phyloP scores from a whole-genome alignment of 345 rosid genomes.

The Pistacia vera region DNA sequence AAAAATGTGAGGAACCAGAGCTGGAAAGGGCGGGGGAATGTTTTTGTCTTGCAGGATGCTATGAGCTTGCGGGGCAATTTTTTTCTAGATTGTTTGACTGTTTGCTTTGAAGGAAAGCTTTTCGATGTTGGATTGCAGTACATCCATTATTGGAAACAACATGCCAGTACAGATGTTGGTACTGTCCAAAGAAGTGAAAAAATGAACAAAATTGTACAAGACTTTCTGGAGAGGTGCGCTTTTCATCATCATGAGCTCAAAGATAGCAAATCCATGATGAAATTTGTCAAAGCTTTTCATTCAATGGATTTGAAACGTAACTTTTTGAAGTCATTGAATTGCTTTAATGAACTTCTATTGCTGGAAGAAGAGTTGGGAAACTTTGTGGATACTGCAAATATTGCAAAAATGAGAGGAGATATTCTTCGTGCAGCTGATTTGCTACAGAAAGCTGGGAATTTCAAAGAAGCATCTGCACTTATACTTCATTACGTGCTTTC shows the following conservation, averaged over 20 bases:
- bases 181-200: slow-evolving; percentile 8
- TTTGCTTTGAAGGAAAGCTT: slow-evolving; percentile 28
- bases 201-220: slow-evolving; percentile 27
- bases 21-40: slow-evolving; percentile 45
- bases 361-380: slow-evolving; percentile 13
- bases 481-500: slow-evolving; percentile 36
- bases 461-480: slow-evolving; percentile 35
- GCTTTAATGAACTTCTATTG: too few species aligned
- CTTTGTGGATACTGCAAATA: slow-evolving; percentile 37
- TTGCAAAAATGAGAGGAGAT: slow-evolving; percentile 44
- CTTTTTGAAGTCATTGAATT: slow-evolving; percentile 18
- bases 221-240: slow-evolving; percentile 39
- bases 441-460: slow-evolving; percentile 35
- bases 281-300: slow-evolving; percentile 25
- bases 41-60: slow-evolving; percentile 32
- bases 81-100: background rate
- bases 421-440: slow-evolving; percentile 36
- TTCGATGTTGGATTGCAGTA: slow-evolving; percentile 41
- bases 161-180: background rate
- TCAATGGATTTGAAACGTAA: slow-evolving; percentile 20
- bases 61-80: slow-evolving; percentile 30
- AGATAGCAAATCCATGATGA: too few species aligned
- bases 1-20: slow-evolving; percentile 37
- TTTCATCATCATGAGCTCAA: slow-evolving; percentile 17
- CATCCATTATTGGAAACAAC: slow-evolving; percentile 33